Evolutionary conservation across 169 alveolate genomes (phyloP), one percentile per base, ranked within the genome.

Genomic region (Cryptosporidium canis): DNA sequence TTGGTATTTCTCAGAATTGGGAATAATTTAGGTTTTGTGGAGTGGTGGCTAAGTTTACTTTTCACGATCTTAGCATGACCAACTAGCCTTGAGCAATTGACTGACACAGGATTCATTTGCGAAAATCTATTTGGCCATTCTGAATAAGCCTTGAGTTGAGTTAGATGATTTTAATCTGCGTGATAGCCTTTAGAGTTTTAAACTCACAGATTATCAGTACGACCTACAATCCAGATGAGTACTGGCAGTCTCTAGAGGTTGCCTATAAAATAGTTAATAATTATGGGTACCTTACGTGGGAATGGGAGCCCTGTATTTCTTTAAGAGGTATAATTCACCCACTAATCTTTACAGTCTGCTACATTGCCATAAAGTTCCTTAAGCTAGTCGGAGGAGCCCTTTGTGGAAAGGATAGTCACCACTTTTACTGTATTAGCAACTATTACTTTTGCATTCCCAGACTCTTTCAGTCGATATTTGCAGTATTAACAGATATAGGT

Each of bases 241-340:
- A 93, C 71, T 91, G 94, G 93, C 96, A 94, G 83, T 90, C 94
- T 18, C 39, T 90, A 21, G 96, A 94, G 82, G 93, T 93, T 16
- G 87, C 96, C 3, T 94, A 94, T 68, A 72, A 48, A 58, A 90
- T 92, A 65, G 92, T 83, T 35, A 90, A 85, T 55, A 92, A 93
- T 3, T 93, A 85, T 64, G 96, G 96, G 0, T 92, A 92, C 41
- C 84, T 90, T 45, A 91, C 95, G 8, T 94, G 96, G 95, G 96
- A 94, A 56, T 94, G 96, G 95, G 94, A 90, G 66, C 94, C 92
- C 16, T 90, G 93, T 83, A 47, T 91, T 35, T 66, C 94, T 43
- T 77, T 94, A 58, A 77, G 96, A 44, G 85, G 92, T 67, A 67
- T 90, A 18, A 12, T 93, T 16, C 94, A 92, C 44, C 96, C 96